Base-by-base conservation (phyloP, 1,284 basidiomycete genomes). In the Rhodotorula sp. region DNA sequence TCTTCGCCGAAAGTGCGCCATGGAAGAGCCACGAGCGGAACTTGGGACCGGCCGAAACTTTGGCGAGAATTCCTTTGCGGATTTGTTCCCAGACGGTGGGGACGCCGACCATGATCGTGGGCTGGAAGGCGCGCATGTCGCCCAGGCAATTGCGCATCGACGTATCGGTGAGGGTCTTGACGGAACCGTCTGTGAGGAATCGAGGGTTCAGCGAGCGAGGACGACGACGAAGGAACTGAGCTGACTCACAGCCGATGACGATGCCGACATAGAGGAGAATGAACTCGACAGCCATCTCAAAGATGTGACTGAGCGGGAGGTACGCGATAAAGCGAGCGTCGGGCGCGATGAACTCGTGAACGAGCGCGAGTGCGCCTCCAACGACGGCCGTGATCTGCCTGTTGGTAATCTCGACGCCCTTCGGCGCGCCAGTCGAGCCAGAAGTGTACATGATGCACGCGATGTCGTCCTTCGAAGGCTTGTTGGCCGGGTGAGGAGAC, bases 91-190 rank as follows among this genome's bases (percentile, higher is more conserved):
- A 59, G 24, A 55, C 51, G 44, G 51, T 65, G 24, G 58, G 51
- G 24, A 54, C 44, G 46, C 31, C 94, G 11, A 46, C 54, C 67
- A 74, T 65, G 80, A 95, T 86, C 47, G 86, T 85, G 0, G 94
- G 95, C 64, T 84, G 82, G 83, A 94, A 91, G 46, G 88, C 86
- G 68, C 85, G 84, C 77, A 98, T 87, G 80, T 98, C 94, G 50
- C 94, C 93, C 71, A 88, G 85, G 83, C 92, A 98, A 69, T 93
- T 20, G 68, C 91, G 87, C n/a, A 95, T 92, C 31, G 87, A 90
- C 4, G 87, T 86, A 78, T 96, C 92, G 7, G 94, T 96, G 72
- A 97, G 85, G 26, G 94, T 98, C 87, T 96, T 97, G 81, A 96
- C 88, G 66, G 89, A 88, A 22, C 91, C 94, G 37, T n/a, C 47